Evolutionary conservation across 306 rosid species (phyloP), one percentile per base, ranked within the genome.

Genomic region (Adenanthera pavonina): DNA sequence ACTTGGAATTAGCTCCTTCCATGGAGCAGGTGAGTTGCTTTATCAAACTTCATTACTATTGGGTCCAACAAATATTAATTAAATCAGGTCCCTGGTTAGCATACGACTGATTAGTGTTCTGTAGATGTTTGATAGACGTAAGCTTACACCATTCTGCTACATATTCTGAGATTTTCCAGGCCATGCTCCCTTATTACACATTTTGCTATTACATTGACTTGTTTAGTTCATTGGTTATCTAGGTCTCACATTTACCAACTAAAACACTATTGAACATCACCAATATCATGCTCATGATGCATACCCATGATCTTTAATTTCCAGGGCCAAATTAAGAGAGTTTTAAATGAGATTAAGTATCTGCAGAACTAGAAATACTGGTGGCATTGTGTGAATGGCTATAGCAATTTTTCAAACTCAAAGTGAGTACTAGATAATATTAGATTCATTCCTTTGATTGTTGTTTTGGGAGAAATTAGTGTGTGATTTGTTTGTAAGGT

Each of bases 301-400:
- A 44, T 59, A 57, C 65, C 43, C 75, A 54, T 71, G 30, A 74
- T 69, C 59, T 75, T 75, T 81, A 30, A 54, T 67, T 75, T 82
- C 68, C 93, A 90, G 92, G 89, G 75, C 65, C 70, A 38, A 66
- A 52, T 51, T 68, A 86, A 66, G 87, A 66, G 87, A 46, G 15
- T 83, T 85, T 30, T 80, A 78, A 87, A 59, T 66, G 54, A 80
- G 41, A 76, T 69, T 51, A 68, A 76, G 49, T 56, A 47, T 56
- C 36, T 38, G 62, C 65, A 41, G 77, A 72, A 59, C 57, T 20
- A 51, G 62, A 79, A 82, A 78, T 77, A 25, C 66, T 1, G n/a
- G 64, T 57, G 20, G 20, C 60, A 38, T 7, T 53, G 0, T 53
- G 64, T 36, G 56, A 65, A 43, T 69, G 83, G 85, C 54, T 69